Base-by-base conservation (phyloP, 352 stramenopile genomes). In the Phytophthora podocarpi region DNA sequence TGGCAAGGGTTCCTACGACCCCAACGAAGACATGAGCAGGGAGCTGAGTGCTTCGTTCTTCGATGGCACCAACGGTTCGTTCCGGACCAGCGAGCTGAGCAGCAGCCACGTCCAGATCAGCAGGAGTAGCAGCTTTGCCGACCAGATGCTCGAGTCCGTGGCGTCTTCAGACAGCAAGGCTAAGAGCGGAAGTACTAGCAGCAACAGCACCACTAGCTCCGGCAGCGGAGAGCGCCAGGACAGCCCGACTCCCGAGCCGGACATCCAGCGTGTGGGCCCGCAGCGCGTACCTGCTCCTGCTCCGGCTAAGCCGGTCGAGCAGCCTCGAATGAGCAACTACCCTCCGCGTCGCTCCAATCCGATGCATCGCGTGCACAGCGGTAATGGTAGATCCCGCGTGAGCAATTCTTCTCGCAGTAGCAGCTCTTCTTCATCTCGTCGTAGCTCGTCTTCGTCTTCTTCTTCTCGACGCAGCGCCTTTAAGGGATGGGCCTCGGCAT, bases 1-100 rank as follows among this genome's bases (percentile, higher is more conserved):
- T 18, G 41, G 52, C 34, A 62, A 58, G 28, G 30, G 62, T 0
- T 68, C 62, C 6, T 76, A 72, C 27, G 67, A 76, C 20, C 67
- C 62, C 4, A 41, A 48, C 26, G 56, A 76, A 37, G 62, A 76
- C 47, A 66, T 69, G 34, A 69, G 62, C 36, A 55, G 49, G 27
- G 71, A 74, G 27, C 27, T 76, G 3, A 70, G 63, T 16, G 56
- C 59, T n/a, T 76, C 66, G 23, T 70, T 75, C 32, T 76, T 74
- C n/a, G 71, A 79, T 18, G 67, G 71, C 46, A 76, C 71, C 0
- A 69, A 70, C 21, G 64, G 58, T 18, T 69, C 59, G 13, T 72
- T 74, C 32, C 57, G 57, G 0, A 70, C 63, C 3, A 70, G 57
- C 37, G 55, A 72, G 24, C 37, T 76, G 9, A 66, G 67, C 48